Conservation (phyloP, 805 yeast genomes). For the Candida methanosorbosa region DNA sequence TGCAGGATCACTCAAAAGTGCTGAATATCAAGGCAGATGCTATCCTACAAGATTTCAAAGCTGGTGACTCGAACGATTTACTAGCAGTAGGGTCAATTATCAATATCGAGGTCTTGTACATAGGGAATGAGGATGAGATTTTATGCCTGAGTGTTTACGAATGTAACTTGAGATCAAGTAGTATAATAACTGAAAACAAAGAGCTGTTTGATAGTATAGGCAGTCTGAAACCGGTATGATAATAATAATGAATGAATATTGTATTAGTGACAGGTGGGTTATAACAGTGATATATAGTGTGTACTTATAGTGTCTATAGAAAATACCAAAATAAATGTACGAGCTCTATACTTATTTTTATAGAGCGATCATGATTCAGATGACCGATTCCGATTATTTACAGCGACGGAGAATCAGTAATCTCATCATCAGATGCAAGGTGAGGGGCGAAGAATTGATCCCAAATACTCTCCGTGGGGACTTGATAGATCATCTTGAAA, state of each 20-base stretch:
- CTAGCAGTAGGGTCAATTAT: conserved; percentile 12
- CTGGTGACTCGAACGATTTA: too few species aligned
- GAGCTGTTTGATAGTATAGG: background rate
- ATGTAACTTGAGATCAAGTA: background rate
- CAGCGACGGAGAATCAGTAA: too few species aligned
- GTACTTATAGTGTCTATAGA: too few species aligned
- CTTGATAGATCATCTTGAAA: conserved; percentile 53
- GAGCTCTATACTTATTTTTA: too few species aligned
- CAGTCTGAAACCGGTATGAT: background rate
- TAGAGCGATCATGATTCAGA: too few species aligned
- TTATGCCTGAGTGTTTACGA: conserved; percentile 9
- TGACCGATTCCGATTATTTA: too few species aligned
- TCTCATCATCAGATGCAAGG: too few species aligned
- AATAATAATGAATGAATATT: background rate
- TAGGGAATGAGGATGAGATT: conserved; percentile 2
- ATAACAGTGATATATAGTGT: too few species aligned
- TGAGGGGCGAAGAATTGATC: conserved; percentile 48
- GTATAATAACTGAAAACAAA: background rate
- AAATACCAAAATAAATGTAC: too few species aligned
- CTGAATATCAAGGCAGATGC: background rate
- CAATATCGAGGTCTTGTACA: conserved; percentile 13
- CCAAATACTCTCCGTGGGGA: conserved; percentile 62
- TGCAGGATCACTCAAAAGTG: background rate
- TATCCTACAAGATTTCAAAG: background rate
- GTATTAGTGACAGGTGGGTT: too few species aligned